Percentiles rank a stretch among this genome's conserved stretches.
phyloP scores from a whole-genome alignment of 1,284 basidiomycete species.

The Rhodotorula glutinis region DNA sequence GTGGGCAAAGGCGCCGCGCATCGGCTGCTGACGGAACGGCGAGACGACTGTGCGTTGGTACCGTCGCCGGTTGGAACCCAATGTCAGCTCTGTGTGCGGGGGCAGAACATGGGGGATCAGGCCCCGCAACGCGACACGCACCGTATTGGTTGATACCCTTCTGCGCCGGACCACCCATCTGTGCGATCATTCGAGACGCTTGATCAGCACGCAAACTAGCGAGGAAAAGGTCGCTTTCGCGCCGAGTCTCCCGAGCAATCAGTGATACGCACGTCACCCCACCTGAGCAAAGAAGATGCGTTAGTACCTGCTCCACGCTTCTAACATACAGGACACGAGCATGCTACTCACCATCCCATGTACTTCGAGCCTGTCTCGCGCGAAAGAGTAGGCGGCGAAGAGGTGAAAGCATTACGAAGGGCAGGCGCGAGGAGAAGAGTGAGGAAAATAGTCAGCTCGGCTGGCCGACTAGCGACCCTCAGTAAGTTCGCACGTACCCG shows the following conservation, averaged over 20 bases:
- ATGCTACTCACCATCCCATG: constrained; percentile 87
- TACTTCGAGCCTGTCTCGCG: constrained; percentile 47
- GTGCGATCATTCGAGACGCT: constrained; percentile 45
- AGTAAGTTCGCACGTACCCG: background rate
- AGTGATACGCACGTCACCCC: constrained; percentile 49
- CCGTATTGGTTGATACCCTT: constrained; percentile 78
- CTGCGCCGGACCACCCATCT: constrained; percentile 60
- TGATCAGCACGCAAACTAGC: background rate
- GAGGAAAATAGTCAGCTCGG: background rate
- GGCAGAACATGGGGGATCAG: background rate
- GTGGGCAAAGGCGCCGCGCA: constrained; percentile 65
- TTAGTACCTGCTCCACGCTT: too few species aligned
- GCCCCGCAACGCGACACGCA: constrained; percentile 53
- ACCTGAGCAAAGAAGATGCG: background rate
- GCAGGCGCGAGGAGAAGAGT: background rate
- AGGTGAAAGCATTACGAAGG: background rate
- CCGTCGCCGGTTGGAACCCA: too few species aligned
- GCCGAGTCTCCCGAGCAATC: too few species aligned
- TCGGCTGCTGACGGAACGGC: constrained; percentile 70
- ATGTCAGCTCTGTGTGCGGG: too few species aligned
- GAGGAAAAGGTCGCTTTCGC: background rate
- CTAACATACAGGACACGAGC: background rate
- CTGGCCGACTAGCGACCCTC: background rate
- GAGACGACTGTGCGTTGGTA: constrained; percentile 68
- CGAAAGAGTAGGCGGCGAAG: background rate